A percentile compares a stretch with the other conserved stretches of the same genome.
Evolutionary conservation across 495 filamentous ascomycete genomes (phyloP).

Genomic region (Aspergillus cavernicola): DNA sequence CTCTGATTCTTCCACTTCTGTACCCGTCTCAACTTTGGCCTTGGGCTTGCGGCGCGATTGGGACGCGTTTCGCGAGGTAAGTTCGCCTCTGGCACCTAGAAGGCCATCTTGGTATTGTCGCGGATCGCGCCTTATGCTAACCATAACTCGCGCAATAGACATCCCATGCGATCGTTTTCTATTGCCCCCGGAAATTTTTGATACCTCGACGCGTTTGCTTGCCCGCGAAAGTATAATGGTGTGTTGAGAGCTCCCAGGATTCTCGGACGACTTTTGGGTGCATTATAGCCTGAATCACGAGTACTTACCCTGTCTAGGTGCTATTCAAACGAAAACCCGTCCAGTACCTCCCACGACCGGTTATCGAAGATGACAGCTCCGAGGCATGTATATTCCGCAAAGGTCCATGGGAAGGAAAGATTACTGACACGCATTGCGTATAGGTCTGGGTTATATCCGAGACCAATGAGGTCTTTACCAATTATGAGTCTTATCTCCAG

Average conservation of each 20-base stretch:
- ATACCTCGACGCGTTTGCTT: conserved; percentile 28
- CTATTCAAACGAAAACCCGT: conserved; percentile 96
- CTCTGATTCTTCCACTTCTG: conserved; percentile 14
- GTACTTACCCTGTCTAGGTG: conserved; percentile 56
- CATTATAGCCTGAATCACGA: not conserved
- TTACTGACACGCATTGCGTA: conserved; percentile 8
- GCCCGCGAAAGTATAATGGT: conserved; percentile 37
- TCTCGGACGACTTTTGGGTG: not conserved
- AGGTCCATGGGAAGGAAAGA: not conserved
- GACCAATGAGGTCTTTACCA: conserved; percentile 85
- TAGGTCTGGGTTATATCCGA: conserved; percentile 90
- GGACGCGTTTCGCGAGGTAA: conserved; percentile 26
- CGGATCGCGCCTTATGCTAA: conserved; percentile 7
- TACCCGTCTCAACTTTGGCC: conserved; percentile 15
- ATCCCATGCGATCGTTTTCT: not conserved
- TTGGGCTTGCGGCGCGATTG: conserved; percentile 19
- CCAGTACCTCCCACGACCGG: conserved; percentile 68
- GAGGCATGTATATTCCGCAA: conserved; percentile 54
- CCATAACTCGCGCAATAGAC: not conserved
- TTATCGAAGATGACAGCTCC: conserved; percentile 71
- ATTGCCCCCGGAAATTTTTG: conserved; percentile 17
- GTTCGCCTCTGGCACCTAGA: not conserved
- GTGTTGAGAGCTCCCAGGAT: conserved; percentile 5
- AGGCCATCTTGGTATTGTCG: not conserved
- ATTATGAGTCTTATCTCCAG: conserved; percentile 83